A percentile compares a stretch with the other conserved stretches of the same genome.
phyloP scores from a whole-genome alignment of 352 stramenopile genomes.

The Aphanomyces euteiches region DNA sequence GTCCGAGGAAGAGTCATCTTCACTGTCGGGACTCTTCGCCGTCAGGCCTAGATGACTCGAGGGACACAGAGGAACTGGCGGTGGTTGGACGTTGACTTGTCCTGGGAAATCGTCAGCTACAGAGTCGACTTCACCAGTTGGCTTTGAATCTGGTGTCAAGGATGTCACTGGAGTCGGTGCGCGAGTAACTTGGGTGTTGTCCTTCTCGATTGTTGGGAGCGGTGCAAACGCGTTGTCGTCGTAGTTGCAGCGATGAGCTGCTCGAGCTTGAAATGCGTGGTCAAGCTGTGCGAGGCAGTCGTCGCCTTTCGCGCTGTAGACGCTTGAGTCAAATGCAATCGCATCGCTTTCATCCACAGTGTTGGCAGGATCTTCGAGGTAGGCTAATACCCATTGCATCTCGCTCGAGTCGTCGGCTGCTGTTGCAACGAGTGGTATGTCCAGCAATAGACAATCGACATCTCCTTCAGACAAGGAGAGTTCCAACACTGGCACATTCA shows the following conservation, averaged over 20 bases:
- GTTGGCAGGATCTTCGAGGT: conserved; percentile 21
- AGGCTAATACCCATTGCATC: conserved; percentile 26
- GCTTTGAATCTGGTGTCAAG: not conserved
- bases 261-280: not conserved
- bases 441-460: conserved; percentile 4
- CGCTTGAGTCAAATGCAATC: too few species aligned
- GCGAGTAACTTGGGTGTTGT: not conserved
- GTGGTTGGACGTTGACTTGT: not conserved
- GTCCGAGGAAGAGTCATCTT: not conserved
- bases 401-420: not conserved
- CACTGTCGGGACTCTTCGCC: not conserved
- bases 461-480: conserved; percentile 14
- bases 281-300: conserved; percentile 15
- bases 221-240: conserved; percentile 1
- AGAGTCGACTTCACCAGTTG: not conserved
- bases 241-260: not conserved
- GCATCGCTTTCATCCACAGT: not conserved
- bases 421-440: not conserved
- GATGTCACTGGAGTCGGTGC: not conserved
- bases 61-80: too few species aligned
- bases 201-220: not conserved
- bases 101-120: not conserved
- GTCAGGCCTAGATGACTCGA: not conserved
- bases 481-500: conserved; percentile 4
- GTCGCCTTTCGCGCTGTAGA: not conserved